Conservation (phyloP, 805 yeast genomes). For the Wickerhamiella shivajii region DNA sequence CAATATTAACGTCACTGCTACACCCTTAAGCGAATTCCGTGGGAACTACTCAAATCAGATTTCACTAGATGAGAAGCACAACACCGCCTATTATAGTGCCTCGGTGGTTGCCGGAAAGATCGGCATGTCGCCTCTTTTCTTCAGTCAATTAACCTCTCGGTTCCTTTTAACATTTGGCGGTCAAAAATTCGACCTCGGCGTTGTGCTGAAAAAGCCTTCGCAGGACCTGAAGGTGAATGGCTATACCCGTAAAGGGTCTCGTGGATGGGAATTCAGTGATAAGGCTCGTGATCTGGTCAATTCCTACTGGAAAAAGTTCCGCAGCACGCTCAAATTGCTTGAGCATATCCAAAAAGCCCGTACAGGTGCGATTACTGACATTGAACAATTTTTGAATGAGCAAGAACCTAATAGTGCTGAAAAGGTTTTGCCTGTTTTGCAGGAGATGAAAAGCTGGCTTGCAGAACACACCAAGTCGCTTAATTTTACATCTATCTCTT, state of each 20-base stretch:
- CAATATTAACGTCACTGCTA: slow-evolving; percentile 20
- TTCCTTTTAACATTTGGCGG: slow-evolving; percentile 43
- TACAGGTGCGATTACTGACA: slow-evolving; percentile 16
- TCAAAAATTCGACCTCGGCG: slow-evolving; percentile 55
- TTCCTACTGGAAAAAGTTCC: slow-evolving; percentile 48
- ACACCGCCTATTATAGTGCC: slow-evolving; percentile 49
- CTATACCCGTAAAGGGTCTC: slow-evolving; percentile 49
- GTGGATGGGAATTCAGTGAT: slow-evolving; percentile 74
- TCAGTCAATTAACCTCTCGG: slow-evolving; percentile 66
- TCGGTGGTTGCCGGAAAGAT: slow-evolving; percentile 46
- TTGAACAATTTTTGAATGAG: slow-evolving; percentile 5
- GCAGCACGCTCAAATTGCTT: slow-evolving; percentile 37
- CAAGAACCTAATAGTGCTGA: slow-evolving; percentile 15
- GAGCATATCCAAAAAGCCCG: slow-evolving; percentile 14
- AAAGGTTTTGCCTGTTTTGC: slow-evolving; percentile 26
- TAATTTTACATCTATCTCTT: slow-evolving; percentile 53
- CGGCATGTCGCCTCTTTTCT: slow-evolving; percentile 43
- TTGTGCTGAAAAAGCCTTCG: slow-evolving; percentile 70
- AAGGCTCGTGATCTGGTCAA: slow-evolving; percentile 52
- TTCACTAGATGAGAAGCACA: slow-evolving; percentile 40
- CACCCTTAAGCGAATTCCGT: slow-evolving; percentile 28
- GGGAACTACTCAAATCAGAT: slow-evolving; percentile 51
- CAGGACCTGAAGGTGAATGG: slow-evolving; percentile 77
- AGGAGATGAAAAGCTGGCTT: slow-evolving; percentile 31
- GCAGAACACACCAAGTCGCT: slow-evolving; percentile 32